A percentile compares a stretch with the other conserved stretches of the same genome.
These are phyloP conservation scores for Cronartium ribicola DNA, from an alignment of 1,284 basidiomycete species.

Conservation along the genomic window DNA sequence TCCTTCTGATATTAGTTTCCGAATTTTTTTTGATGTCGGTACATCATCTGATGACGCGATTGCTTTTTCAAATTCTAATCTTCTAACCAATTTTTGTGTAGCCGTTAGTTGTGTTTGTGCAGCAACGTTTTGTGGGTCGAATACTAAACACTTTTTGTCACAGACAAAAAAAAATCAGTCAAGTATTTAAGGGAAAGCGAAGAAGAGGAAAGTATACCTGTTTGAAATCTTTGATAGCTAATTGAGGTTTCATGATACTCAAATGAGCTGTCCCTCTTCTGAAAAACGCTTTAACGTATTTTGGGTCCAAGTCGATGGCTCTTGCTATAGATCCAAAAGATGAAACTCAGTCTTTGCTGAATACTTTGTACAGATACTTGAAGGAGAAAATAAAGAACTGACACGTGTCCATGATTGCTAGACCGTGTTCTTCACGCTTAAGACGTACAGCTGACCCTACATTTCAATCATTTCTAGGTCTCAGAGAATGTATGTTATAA, in stretches of 20 bases:
- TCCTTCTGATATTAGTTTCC: slow-evolving; percentile 72
- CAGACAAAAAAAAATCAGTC: neutral
- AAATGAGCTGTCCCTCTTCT: slow-evolving; percentile 88
- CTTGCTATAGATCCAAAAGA: neutral
- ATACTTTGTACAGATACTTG: slow-evolving; percentile 42
- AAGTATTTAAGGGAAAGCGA: neutral
- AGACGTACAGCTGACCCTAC: slow-evolving; percentile 55
- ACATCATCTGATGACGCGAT: slow-evolving; percentile 85
- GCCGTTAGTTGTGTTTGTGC: slow-evolving; percentile 76
- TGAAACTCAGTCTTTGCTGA: slow-evolving; percentile 4
- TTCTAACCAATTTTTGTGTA: slow-evolving; percentile 79
- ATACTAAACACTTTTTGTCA: slow-evolving; percentile 59
- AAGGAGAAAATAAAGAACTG: slow-evolving; percentile 49
- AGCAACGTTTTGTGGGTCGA: slow-evolving; percentile 81
- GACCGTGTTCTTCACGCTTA: slow-evolving; percentile 56
- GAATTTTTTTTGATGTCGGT: slow-evolving; percentile 65
- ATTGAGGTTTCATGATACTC: slow-evolving; percentile 77
- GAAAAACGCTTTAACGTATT: slow-evolving; percentile 81
- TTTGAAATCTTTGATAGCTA: slow-evolving; percentile 79
- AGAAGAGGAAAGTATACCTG: slow-evolving; percentile 53
- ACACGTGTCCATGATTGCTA: slow-evolving; percentile 64
- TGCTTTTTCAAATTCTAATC: slow-evolving; percentile 57
- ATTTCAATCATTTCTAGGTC: neutral
- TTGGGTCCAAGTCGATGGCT: slow-evolving; percentile 82
- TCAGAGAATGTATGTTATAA: no score